These are phyloP conservation scores for Ceratocystis albifundus DNA, from an alignment of 2,329 filamentous ascomycete species.

Conservation along the genomic window DNA sequence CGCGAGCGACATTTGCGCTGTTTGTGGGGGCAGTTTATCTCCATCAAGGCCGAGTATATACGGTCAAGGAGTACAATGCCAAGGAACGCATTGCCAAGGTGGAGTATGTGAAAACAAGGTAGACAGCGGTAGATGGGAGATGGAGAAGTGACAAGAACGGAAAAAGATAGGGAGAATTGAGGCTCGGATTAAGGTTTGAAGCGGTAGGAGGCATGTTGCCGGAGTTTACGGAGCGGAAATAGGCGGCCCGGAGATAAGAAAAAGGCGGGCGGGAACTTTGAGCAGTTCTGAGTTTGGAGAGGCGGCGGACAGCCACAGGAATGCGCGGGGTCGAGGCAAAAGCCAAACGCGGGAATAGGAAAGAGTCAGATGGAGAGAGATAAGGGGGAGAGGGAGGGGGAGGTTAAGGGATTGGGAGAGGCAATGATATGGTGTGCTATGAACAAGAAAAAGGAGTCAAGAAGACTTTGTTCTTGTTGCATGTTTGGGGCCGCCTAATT, in stretches of 20 bases:
- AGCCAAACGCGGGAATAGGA: no score
- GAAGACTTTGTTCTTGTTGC: neutral
- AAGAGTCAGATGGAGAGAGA: neutral
- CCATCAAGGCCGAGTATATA: conserved; percentile 86
- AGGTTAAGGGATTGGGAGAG: neutral
- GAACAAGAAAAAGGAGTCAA: neutral
- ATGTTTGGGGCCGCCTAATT: neutral
- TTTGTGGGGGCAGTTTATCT: conserved; percentile 97
- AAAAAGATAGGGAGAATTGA: neutral
- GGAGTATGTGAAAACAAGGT: conserved; percentile 53
- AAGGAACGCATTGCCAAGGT: conserved; percentile 77
- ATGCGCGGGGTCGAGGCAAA: neutral
- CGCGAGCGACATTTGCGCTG: conserved; percentile 85
- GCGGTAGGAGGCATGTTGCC: no score
- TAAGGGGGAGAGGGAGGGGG: neutral
- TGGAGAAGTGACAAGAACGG: neutral
- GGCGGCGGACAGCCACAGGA: neutral
- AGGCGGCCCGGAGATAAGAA: neutral
- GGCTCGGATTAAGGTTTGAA: neutral
- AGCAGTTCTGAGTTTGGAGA: neutral
- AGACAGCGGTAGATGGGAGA: neutral
- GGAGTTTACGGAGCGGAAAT: neutral
- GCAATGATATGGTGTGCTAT: conserved; percentile 6
- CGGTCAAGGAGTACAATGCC: conserved; percentile 78
- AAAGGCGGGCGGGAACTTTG: neutral